Conservation (phyloP, 345 rosid genomes). For the Geranium rotundifolium region DNA sequence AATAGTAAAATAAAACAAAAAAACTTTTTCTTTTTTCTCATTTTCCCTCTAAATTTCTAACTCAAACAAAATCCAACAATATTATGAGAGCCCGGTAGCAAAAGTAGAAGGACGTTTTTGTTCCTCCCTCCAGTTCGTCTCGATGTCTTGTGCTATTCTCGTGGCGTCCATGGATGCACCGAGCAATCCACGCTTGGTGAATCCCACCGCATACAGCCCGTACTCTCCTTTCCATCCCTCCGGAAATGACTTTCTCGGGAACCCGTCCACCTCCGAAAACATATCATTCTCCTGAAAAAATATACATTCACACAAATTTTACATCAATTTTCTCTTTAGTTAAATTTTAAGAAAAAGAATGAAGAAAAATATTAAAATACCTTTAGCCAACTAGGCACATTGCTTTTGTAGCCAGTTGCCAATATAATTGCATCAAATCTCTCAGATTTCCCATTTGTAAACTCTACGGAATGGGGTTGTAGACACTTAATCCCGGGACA, state of each 20-base stretch:
- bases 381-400: conserved; percentile 89
- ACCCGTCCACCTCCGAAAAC: conserved; percentile 75
- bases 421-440: conserved; percentile 69
- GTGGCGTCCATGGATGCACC: conserved; percentile 84
- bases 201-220: conserved; percentile 89
- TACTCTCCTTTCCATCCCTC: conserved; percentile 91
- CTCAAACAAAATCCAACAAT: too few relatives aligned
- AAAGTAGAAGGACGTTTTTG: conserved; percentile 8
- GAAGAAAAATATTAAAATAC: conserved; percentile 15
- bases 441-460: conserved; percentile 46
- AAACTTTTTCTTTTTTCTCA: too few relatives aligned
- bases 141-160: conserved; percentile 60
- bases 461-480: conserved; percentile 43
- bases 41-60: too few relatives aligned
- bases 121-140: conserved; percentile 30
- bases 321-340: too few relatives aligned
- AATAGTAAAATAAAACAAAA: too few relatives aligned
- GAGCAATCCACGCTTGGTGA: conserved; percentile 68
- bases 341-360: neutral
- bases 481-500: conserved; percentile 52
- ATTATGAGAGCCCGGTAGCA: too few relatives aligned
- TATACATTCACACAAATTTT: too few relatives aligned
- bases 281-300: conserved; percentile 48
- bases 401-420: conserved; percentile 95
- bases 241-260: conserved; percentile 61